Percentiles rank a stretch among this genome's conserved stretches.
phyloP scores from a whole-genome alignment of 2,329 filamentous ascomycete species.

The Xylariomycetidae sp. region DNA sequence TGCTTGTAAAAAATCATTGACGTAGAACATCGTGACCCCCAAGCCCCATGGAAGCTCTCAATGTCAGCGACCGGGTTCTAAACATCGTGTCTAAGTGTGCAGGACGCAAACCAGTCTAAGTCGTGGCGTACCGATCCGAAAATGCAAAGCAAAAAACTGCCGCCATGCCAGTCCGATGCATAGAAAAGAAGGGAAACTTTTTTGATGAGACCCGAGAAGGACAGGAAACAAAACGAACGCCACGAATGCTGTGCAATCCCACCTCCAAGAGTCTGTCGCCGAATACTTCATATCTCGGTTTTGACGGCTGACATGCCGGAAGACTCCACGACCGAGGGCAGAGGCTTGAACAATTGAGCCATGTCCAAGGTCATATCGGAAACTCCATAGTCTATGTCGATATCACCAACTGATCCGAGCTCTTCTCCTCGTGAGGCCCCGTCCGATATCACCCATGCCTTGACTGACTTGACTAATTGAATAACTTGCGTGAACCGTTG shows the following conservation, averaged over 20 bases:
- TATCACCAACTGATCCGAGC: constrained; percentile 62
- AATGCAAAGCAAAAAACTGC: constrained; percentile 31
- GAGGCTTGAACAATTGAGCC: constrained; percentile 65
- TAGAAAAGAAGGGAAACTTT: constrained; percentile 24
- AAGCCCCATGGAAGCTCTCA: no score
- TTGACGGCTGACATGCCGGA: constrained; percentile 38
- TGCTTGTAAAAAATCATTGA: no score
- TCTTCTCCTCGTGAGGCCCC: constrained; percentile 62
- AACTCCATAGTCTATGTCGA: constrained; percentile 62
- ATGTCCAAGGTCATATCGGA: constrained; percentile 65
- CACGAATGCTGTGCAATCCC: constrained; percentile 23
- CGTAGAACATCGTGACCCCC: not conserved
- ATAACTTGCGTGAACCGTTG: constrained; percentile 57
- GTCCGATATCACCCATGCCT: constrained; percentile 57
- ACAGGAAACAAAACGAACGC: constrained; percentile 27
- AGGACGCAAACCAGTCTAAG: constrained; percentile 29
- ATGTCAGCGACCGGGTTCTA: constrained; percentile 22
- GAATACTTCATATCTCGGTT: constrained; percentile 29
- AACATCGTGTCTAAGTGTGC: constrained; percentile 31
- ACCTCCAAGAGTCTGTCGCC: no score
- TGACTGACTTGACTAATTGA: constrained; percentile 54
- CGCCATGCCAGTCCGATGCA: constrained; percentile 29
- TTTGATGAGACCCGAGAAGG: constrained; percentile 12
- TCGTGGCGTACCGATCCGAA: constrained; percentile 27
- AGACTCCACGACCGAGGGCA: constrained; percentile 40